Evolutionary conservation across 305 asterid genomes (phyloP), one percentile per base, ranked within the genome.

Genomic region (Solanum aculeatissimum): DNA sequence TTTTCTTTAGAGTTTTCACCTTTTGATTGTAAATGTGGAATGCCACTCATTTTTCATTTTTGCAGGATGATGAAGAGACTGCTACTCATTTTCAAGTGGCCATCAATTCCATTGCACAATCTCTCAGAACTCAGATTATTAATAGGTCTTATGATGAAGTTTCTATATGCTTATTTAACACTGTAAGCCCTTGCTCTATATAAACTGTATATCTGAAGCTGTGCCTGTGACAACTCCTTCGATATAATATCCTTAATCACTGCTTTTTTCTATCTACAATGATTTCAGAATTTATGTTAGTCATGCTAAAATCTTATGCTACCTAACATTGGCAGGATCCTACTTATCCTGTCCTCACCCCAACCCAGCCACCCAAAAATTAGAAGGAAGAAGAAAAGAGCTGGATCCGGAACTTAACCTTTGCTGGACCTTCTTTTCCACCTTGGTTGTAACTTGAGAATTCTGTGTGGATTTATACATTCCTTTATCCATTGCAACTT

Each of bases 101-200:
- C 83, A 69, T 96, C 23, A 86, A 88, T 84, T 90, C 94, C 88
- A 91, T 96, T 71, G 89, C 91, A 7, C 90, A 87, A 85, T 91
- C 97, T 69, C 88, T 96, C 93, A 96, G 91, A 93, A 89, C 95
- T 89, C 99, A 93, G 85, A 96, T 94, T 75, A 93, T 96, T 83
- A 96, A 94, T 86, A 91, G 95, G 87, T 93, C 98, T 87, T 93
- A 90, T 53, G 99, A 96, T 54, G 98, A 96, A 92, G 91, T 94
- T 81, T 90, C 98, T 16, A 90, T 96, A 85, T 94, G 99, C 94
- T 96, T 96, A 92, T 96, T 93, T 88, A 94, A 96, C 87, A 93
- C 99, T 29, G 98, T 95, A 93, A 92, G 98, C 47, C 83, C 81
- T 86, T 84, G 79, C 53, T 74, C 85, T 40, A 8, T 18, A 18